These are phyloP conservation scores for Scenedesmus sp. DNA, from an alignment of 163 green algal species.

Conservation along the genomic window DNA sequence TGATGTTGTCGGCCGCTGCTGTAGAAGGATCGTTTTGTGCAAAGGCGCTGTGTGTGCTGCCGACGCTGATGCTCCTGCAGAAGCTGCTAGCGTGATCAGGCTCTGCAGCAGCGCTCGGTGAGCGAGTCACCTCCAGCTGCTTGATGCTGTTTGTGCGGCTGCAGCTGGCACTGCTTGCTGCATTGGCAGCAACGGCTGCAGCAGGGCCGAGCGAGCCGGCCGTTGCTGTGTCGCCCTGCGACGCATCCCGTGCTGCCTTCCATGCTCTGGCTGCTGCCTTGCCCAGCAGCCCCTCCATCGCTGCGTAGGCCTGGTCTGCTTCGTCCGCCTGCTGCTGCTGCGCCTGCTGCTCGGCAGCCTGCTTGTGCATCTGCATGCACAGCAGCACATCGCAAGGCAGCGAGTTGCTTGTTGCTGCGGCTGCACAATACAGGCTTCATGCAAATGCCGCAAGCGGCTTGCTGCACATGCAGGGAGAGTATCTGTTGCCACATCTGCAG, in stretches of 20 bases:
- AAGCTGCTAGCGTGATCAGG: no score
- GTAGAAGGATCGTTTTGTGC: not conserved
- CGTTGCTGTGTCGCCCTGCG: not conserved
- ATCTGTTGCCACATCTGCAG: not conserved
- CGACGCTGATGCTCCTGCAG: not conserved
- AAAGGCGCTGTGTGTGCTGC: not conserved
- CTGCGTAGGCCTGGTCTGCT: constrained; percentile 13
- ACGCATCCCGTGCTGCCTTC: constrained; percentile 15
- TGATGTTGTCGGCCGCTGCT: not conserved
- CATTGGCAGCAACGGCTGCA: not conserved
- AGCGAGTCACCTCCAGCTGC: not conserved
- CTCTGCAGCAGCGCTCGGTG: not conserved
- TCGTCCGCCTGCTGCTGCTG: constrained; percentile 5
- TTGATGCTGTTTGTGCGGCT: not conserved
- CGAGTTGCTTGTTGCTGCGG: no score
- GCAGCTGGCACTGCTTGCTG: not conserved
- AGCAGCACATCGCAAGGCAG: not conserved
- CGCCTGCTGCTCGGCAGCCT: constrained; percentile 11
- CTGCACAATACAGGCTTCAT: no score
- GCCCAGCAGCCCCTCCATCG: constrained; percentile 53
- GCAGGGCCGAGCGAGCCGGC: not conserved
- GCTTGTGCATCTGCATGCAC: constrained; percentile 36
- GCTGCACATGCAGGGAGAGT: no score
- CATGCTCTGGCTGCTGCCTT: constrained; percentile 44
- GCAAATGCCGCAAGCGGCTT: no score